A percentile compares a stretch with the other conserved stretches of the same genome.
These are phyloP conservation scores for Lachnellula subtilissima DNA, from an alignment of 2,329 filamentous ascomycete genomes.

Conservation along the genomic window DNA sequence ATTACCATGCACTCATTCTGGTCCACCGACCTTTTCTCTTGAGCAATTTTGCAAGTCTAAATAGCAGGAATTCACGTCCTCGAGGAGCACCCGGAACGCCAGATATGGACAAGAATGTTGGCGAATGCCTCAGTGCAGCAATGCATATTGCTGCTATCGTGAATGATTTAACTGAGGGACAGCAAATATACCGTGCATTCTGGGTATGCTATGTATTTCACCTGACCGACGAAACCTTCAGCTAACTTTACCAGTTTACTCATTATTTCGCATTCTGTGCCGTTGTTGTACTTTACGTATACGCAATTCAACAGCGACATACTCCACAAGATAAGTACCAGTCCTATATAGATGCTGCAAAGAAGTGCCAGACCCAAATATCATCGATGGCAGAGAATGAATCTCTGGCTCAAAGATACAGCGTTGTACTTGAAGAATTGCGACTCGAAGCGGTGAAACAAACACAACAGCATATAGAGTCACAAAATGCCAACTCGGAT, in stretches of 20 bases:
- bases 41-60: constrained; percentile 27
- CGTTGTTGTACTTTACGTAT: constrained; percentile 41
- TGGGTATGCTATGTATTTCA: constrained; percentile 31
- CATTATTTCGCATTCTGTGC: constrained; percentile 44
- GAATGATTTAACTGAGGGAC: constrained; percentile 34
- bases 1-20: constrained; percentile 33
- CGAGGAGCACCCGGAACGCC: constrained; percentile 7
- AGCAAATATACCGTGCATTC: constrained; percentile 37
- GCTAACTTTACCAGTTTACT: constrained; percentile 27
- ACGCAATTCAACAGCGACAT: constrained; percentile 37
- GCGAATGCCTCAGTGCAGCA: constrained; percentile 37
- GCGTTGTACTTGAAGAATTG: constrained; percentile 38
- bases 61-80: constrained; percentile 4
- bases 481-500: not conserved
- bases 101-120: constrained; percentile 26
- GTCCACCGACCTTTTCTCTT: constrained; percentile 32
- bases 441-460: constrained; percentile 22
- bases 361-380: constrained; percentile 38
- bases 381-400: constrained; percentile 34
- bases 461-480: constrained; percentile 2
- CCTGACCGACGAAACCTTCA: not conserved
- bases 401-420: constrained; percentile 39
- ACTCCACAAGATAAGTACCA: constrained; percentile 27
- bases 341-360: constrained; percentile 34
- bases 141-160: constrained; percentile 37